Evolutionary conservation across 1,284 basidiomycete species (phyloP), one percentile per base, ranked within the genome.

Genomic region (Microbotryomycetes sp.): DNA sequence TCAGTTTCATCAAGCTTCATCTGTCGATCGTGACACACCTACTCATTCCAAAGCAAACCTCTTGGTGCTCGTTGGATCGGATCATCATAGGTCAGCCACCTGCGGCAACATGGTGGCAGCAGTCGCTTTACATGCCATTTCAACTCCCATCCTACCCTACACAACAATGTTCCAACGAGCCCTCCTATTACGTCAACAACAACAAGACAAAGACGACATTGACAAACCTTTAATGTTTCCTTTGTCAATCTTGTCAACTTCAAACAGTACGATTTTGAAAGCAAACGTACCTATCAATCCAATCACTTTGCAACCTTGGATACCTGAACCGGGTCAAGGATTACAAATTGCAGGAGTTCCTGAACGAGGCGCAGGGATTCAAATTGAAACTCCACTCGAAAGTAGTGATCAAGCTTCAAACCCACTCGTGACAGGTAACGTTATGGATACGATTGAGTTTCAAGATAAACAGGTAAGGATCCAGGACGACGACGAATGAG

Each of bases 31-130:
- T 4, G 19, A n/a, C 46, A 15, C 31, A 26, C 28, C 26, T 28
- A 46, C 42, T 53, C n/a, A 26, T 31, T 15, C 28, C 22, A 28
- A 28, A 22, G 22, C 26, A 22, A 22, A 22, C 22, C 51, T 22
- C 15, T 9, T 45, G 5, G 29, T 12, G n/a, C 31, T 22, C 22
- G 51, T 28, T 23, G 14, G 29, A 42, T 56, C 54, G 46, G 46
- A n/a, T 49, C 46, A 52, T 22, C 42, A 26, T 46, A 64, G 67
- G 67, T 48, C 52, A 12, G 65, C 65, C 1, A 53, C 50, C 1
- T 68, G 68, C 54, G 68, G 66, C 51, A 68, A 69, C 61, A 64
- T 68, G 61, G 50, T 66, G 6, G 25, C 63, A 1, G 68, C 68
- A 3, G 68, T 54, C 5, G 63, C 66, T 2, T 36, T 62, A 1